Evolutionary conservation across 345 rosid genomes (phyloP).

Genomic region (Punica granatum): DNA sequence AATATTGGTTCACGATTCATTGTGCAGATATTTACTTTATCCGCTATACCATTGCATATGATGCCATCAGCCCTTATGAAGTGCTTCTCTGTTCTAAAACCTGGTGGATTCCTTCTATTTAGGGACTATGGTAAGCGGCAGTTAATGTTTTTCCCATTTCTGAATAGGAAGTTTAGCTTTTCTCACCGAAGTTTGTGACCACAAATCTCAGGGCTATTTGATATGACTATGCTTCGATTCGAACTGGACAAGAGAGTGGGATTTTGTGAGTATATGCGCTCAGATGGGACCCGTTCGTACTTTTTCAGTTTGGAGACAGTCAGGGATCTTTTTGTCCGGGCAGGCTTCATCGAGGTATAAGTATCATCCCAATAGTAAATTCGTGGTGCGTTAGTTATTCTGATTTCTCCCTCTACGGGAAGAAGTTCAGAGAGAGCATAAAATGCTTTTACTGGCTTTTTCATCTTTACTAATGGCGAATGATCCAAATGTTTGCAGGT

Average conservation of each 20-base stretch:
- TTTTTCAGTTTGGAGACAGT: slow-evolving; percentile 68
- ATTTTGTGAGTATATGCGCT: slow-evolving; percentile 65
- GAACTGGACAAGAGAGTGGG: slow-evolving; percentile 60
- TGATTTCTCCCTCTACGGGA: neutral
- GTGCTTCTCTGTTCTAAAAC: slow-evolving; percentile 68
- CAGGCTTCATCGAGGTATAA: slow-evolving; percentile 70
- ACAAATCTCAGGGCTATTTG: slow-evolving; percentile 64
- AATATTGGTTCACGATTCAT: slow-evolving; percentile 2
- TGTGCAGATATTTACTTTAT: slow-evolving; percentile 76
- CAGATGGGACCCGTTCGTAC: slow-evolving; percentile 83
- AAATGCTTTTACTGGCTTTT: neutral
- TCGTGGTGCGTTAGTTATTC: neutral
- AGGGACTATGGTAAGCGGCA: slow-evolving; percentile 77
- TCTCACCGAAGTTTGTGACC: neutral
- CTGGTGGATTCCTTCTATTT: slow-evolving; percentile 71
- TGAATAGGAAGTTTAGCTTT: neutral
- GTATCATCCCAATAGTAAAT: neutral
- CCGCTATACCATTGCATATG: slow-evolving; percentile 61
- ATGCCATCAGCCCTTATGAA: slow-evolving; percentile 57
- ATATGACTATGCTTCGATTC: slow-evolving; percentile 91
- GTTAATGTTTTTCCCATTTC: neutral
- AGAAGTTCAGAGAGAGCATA: neutral
- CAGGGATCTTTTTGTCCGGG: slow-evolving; percentile 46
- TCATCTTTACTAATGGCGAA: neutral
- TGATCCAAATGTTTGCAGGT: slow-evolving; percentile 31